Evolutionary conservation across 495 filamentous ascomycete genomes (phyloP).

Genomic region (Friedmanniomyces simplex): DNA sequence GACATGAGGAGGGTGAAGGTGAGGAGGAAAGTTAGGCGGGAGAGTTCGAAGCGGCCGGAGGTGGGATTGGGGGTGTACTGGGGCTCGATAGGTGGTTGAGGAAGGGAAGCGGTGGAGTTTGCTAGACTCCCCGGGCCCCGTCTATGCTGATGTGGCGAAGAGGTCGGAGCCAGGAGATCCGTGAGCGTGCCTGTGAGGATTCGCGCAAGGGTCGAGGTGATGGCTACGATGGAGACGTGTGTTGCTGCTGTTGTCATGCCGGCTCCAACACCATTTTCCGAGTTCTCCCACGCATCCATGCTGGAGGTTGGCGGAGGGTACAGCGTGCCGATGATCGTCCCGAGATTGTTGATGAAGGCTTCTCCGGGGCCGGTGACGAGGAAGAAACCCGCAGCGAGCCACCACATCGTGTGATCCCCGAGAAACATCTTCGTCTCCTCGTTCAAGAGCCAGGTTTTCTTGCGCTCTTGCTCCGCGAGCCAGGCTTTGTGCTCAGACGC

Average conservation of each 20-base stretch:
- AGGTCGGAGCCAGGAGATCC: constrained; percentile 71
- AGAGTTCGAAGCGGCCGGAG: constrained; percentile 44
- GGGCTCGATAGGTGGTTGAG: background rate
- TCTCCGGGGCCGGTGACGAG: constrained; percentile 88
- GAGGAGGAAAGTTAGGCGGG: constrained; percentile 71
- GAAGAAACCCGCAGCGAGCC: constrained; percentile 82
- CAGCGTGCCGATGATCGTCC: constrained; percentile 81
- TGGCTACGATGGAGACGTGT: constrained; percentile 82
- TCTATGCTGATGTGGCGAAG: constrained; percentile 24
- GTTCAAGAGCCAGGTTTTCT: constrained; percentile 80
- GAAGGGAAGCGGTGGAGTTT: constrained; percentile 25
- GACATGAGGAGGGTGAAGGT: constrained; percentile 64
- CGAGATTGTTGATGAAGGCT: constrained; percentile 94
- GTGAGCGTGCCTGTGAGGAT: constrained; percentile 76
- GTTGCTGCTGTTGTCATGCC: constrained; percentile 58
- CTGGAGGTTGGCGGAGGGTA: constrained; percentile 48
- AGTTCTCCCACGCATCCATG: background rate
- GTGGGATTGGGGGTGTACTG: background rate
- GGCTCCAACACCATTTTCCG: background rate
- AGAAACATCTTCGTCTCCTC: constrained; percentile 77
- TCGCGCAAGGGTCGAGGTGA: constrained; percentile 82
- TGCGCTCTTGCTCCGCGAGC: constrained; percentile 56
- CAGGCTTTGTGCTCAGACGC: constrained; percentile 35
- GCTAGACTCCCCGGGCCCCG: constrained; percentile 23
- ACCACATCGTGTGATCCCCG: constrained; percentile 88